These are phyloP conservation scores for Ogataea pini DNA, from an alignment of 805 yeast species.

Conservation along the genomic window DNA sequence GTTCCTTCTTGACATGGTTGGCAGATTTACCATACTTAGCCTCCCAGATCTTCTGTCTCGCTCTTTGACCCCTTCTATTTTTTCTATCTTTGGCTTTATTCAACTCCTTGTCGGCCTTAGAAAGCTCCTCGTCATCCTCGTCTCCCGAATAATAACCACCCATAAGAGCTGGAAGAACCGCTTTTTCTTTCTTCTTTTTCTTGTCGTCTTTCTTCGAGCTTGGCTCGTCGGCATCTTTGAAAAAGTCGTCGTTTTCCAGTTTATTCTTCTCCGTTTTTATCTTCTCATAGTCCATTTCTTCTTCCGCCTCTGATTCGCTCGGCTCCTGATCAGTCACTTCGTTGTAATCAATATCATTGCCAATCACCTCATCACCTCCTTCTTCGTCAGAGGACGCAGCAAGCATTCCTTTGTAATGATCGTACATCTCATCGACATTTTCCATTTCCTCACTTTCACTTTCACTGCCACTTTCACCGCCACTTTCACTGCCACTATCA, in stretches of 20 bases:
- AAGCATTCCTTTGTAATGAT: conserved; percentile 34
- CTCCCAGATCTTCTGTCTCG: conserved; percentile 96
- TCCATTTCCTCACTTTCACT: conserved; percentile 17
- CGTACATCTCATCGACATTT: conserved; percentile 20
- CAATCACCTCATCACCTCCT: conserved; percentile 33
- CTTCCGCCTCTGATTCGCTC: conserved; percentile 33
- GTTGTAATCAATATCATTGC: conserved; percentile 46
- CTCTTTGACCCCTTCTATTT: conserved; percentile 95
- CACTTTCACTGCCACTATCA: conserved; percentile 21
- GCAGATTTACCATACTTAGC: conserved; percentile 81
- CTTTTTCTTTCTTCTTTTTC: conserved; percentile 26
- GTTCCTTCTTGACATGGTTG: conserved; percentile 73
- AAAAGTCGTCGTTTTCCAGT: conserved; percentile 43
- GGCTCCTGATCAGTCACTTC: conserved; percentile 69
- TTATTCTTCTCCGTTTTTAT: conserved; percentile 46
- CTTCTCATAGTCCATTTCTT: conserved; percentile 44
- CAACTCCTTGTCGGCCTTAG: conserved; percentile 44
- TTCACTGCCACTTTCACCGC: conserved; percentile 25
- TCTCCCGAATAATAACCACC: conserved; percentile 87
- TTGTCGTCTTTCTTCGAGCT: conserved; percentile 16
- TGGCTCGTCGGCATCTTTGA: conserved; percentile 29
- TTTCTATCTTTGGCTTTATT: conserved; percentile 60
- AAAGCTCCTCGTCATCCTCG: conserved; percentile 54
- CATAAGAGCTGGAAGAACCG: conserved; percentile 66
- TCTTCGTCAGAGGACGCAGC: conserved; percentile 49